These are phyloP conservation scores for Talaromyces trachyspermus DNA, from an alignment of 495 filamentous ascomycete species.

Conservation along the genomic window DNA sequence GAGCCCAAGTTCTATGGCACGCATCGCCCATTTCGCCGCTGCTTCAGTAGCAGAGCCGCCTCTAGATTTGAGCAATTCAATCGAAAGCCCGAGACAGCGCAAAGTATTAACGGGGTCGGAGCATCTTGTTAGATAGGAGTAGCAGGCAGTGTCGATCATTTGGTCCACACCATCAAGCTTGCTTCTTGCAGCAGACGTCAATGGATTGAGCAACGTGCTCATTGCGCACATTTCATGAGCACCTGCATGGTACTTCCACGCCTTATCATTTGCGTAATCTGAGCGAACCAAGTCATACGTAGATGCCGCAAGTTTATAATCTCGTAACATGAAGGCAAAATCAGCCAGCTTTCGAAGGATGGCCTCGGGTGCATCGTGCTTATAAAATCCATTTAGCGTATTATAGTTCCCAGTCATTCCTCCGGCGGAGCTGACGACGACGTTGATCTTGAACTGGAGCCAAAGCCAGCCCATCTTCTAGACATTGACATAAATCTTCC, in stretches of 20 bases:
- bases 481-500: conserved; percentile 90
- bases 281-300: conserved; percentile 82
- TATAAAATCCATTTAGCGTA: conserved; percentile 65
- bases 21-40: conserved; percentile 75
- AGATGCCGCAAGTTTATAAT: conserved; percentile 86
- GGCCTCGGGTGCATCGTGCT: conserved; percentile 76
- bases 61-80: conserved; percentile 74
- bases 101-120: conserved; percentile 64
- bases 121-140: conserved; percentile 86
- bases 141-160: conserved; percentile 78
- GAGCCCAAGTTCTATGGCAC: conserved; percentile 69
- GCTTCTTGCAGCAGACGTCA: conserved; percentile 60
- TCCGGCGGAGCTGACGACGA: conserved; percentile 30
- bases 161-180: conserved; percentile 74
- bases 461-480: conserved; percentile 77
- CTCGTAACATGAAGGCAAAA: conserved; percentile 91
- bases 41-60: conserved; percentile 77
- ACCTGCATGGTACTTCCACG: conserved; percentile 90
- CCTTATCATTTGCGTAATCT: conserved; percentile 91
- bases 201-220: conserved; percentile 66
- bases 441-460: conserved; percentile 45
- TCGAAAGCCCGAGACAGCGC: conserved; percentile 64
- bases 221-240: conserved; percentile 90
- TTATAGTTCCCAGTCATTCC: conserved; percentile 67
- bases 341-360: conserved; percentile 89